Evolutionary conservation across 345 rosid species (phyloP), one percentile per base, ranked within the genome.

Genomic region (Aethionema arabicum): DNA sequence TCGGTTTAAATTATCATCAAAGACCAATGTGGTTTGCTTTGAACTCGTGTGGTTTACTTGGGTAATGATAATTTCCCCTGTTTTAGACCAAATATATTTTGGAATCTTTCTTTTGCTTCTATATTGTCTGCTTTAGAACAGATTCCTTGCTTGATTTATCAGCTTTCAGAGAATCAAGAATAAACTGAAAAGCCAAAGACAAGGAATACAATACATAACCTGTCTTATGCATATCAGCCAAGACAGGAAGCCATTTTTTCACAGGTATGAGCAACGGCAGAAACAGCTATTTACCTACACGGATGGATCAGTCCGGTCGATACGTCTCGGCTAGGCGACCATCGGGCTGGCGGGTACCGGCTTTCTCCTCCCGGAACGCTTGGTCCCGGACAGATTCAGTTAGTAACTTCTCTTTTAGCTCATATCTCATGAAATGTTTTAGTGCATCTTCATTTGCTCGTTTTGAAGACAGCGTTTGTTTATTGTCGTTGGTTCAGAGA

Each of bases 61-160:
- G 31, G 56, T 61, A 13, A 52, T 61, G 36, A 53, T 42, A 27
- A 43, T 7, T 14, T 5, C 16, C 56, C 66, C 32, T 59, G 66
- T 44, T 60, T 63, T 6, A 33, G 47, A 43, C 59, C 53, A 67
- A 42, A 8, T 15, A 16, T 30, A 49, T 67, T 12, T 12, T 5
- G 1, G 45, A 35, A 31, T 29, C 4, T 36, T 35, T 65, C 32
- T 44, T 54, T 37, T 45, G 11, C 61, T 54, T 65, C 8, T 35
- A 21, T 21, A 21, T 21, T 21, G 27, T 21, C 27, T 21, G 27
- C 27, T 21, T 21, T 9, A 72, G 56, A 40, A 59, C 29, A 72
- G 37, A 72, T 72, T 72, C 75, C 11, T 72, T 72, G 66, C 70
- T 72, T 72, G 39, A 32, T 16, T 3, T 7, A 44, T 44, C 70